These are phyloP conservation scores for Fistulifera solaris DNA, from an alignment of 108 stramenopile species.

Conservation along the genomic window DNA sequence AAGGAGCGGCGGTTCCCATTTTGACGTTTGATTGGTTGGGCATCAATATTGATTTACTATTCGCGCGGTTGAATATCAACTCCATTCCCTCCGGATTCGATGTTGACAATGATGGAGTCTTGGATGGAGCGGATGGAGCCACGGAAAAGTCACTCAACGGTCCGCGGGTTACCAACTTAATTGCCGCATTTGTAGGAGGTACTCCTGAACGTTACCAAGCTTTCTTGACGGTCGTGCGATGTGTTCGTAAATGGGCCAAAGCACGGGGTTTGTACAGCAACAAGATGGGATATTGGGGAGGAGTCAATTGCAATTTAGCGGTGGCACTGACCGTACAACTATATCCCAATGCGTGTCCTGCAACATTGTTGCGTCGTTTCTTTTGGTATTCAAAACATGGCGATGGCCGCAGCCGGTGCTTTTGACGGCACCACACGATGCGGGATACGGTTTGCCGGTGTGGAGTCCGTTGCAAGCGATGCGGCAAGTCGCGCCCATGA, in stretches of 20 bases:
- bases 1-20: slow-evolving; percentile 91
- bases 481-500: slow-evolving; percentile 89
- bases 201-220: slow-evolving; percentile 71
- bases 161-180: slow-evolving; percentile 92
- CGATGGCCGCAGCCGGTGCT: slow-evolving; percentile 83
- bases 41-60: slow-evolving; percentile 94
- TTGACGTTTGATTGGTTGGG: slow-evolving; percentile 97
- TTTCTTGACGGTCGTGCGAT: slow-evolving; percentile 80
- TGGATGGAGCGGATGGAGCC: slow-evolving; percentile 87
- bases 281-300: slow-evolving; percentile 97
- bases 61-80: slow-evolving; percentile 77
- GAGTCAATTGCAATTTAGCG: slow-evolving; percentile 96
- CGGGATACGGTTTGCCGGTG: slow-evolving; percentile 65
- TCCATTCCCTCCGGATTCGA: slow-evolving; percentile 81
- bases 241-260: slow-evolving; percentile 94
- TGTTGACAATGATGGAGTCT: slow-evolving; percentile 89
- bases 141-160: slow-evolving; percentile 95
- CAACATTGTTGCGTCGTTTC: slow-evolving; percentile 78
- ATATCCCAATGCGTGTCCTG: slow-evolving; percentile 85
- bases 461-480: slow-evolving; percentile 46
- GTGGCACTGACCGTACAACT: slow-evolving; percentile 90
- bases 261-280: slow-evolving; percentile 94
- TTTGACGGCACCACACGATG: slow-evolving; percentile 81
- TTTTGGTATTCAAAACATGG: slow-evolving; percentile 90
- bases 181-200: slow-evolving; percentile 79